These are phyloP conservation scores for Phytophthora sp. DNA, from an alignment of 352 stramenopile species.

Conservation along the genomic window DNA sequence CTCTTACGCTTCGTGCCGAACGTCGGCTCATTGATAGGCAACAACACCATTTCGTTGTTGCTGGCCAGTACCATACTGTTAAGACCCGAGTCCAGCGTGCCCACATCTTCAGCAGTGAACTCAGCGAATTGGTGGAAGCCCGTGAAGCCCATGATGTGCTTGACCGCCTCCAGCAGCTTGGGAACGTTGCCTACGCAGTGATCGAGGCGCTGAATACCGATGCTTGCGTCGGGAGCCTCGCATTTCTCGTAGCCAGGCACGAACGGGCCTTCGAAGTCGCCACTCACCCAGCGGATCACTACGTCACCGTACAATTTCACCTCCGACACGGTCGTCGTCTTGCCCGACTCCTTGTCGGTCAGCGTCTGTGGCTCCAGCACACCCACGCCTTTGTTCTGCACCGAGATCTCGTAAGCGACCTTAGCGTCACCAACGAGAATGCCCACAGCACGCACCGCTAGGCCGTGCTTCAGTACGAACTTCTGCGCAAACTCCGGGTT, in stretches of 20 bases:
- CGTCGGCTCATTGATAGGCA: slow-evolving; percentile 96
- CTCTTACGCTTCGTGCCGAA: slow-evolving; percentile 93
- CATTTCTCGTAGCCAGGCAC: slow-evolving; percentile 79
- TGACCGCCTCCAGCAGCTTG: slow-evolving; percentile 84
- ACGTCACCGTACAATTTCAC: slow-evolving; percentile 90
- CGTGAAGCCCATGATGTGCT: slow-evolving; percentile 82
- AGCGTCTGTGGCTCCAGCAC: slow-evolving; percentile 65
- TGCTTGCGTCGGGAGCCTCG: slow-evolving; percentile 55
- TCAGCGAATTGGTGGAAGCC: slow-evolving; percentile 95
- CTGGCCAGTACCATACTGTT: slow-evolving; percentile 95
- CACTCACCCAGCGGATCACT: slow-evolving; percentile 87
- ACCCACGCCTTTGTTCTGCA: slow-evolving; percentile 70
- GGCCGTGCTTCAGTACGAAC: slow-evolving; percentile 85
- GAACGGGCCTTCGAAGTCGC: slow-evolving; percentile 76
- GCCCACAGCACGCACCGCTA: slow-evolving; percentile 80
- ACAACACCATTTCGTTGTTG: slow-evolving; percentile 93
- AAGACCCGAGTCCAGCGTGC: slow-evolving; percentile 94
- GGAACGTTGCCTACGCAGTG: slow-evolving; percentile 93
- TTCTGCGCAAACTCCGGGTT: slow-evolving; percentile 68
- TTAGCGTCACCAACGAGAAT: slow-evolving; percentile 82
- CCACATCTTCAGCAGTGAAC: slow-evolving; percentile 95
- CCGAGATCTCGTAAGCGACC: slow-evolving; percentile 78
- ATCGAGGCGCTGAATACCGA: slow-evolving; percentile 88
- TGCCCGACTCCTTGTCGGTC: slow-evolving; percentile 66
- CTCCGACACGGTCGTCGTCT: slow-evolving; percentile 69